Base-by-base conservation (phyloP, 192 early-diverging fungal genomes). In the Backusella tuberculispora region DNA sequence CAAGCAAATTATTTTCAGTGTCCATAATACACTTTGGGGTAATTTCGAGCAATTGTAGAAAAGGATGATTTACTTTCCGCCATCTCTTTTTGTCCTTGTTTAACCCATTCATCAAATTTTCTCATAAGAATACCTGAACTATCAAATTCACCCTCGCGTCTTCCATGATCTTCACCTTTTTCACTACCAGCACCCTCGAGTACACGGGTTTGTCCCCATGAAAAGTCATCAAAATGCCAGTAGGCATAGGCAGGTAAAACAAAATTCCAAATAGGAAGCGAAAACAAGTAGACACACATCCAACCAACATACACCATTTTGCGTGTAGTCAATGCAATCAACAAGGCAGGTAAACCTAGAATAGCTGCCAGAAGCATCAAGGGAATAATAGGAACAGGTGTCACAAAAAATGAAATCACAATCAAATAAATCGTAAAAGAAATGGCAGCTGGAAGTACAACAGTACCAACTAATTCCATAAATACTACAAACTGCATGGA, bases 401-500 rank as follows among this genome's bases (percentile, higher is more conserved):
- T 75, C 4, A 80, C 87, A 34, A 94, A 77, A 88, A 95, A 92
- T 82, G 90, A 95, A 5, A 93, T 84, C 46, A 95, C 66, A 50
- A 95, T 83, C 68, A 96, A 78, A 80, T 96, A 97, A 63, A 96
- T 76, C 8, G 94, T 95, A 74, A 95, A 95, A 2, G 84, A 81
- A 47, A 96, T 94, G 63, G 96, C 94, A 12, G 96, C 96, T 1
- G 97, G 97, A 41, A 97, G 86, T 6, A 96, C 93, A 17, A 95
- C 88, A 6, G 96, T 95, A 63, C 95, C 95, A 72, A 97, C 84
- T 60, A 99, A 87, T 69, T 99, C 96, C 90, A 99, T 92, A 69
- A 95, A 93, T 45, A 97, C 91, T 43, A 96, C 89, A 85, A 97
- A 98, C 91, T 98, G 96, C 95, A 97, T 94, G 45, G 92, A 93